Conservation (phyloP, 23 red algal species). For the Gracilaria gracilis region DNA sequence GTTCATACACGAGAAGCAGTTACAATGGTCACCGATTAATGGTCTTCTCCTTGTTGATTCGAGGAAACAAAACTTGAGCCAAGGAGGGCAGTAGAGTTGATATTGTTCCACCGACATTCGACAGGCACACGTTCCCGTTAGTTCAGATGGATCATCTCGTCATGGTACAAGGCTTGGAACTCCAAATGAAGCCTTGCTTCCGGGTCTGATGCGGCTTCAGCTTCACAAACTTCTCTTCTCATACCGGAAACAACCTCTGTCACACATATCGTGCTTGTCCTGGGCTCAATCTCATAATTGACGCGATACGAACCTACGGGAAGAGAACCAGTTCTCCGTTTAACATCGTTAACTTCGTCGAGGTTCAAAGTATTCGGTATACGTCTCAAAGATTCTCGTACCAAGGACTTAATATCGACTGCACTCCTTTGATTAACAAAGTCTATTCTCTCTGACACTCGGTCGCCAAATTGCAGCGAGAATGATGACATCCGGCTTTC, state of each 20-base stretch:
- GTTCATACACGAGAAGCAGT: too few relatives aligned
- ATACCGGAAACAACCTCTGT: constrained; percentile 62
- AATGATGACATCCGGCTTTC: background rate
- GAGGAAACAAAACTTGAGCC: too few relatives aligned
- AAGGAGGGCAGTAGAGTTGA: too few relatives aligned
- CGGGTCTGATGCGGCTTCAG: constrained; percentile 58
- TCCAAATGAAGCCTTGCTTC: constrained; percentile 56
- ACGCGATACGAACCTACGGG: constrained; percentile 71
- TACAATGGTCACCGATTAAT: too few relatives aligned
- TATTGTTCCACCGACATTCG: too few relatives aligned
- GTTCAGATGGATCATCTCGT: background rate
- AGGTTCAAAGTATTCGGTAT: constrained; percentile 4
- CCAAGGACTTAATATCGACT: constrained; percentile 45
- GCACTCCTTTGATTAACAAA: constrained; percentile 61
- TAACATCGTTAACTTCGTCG: background rate
- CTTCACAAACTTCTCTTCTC: constrained; percentile 58
- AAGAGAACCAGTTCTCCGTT: constrained; percentile 8
- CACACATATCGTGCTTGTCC: background rate
- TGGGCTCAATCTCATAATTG: background rate
- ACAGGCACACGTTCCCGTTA: background rate
- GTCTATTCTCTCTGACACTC: constrained; percentile 34
- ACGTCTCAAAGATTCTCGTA: constrained; percentile 44
- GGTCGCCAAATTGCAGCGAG: constrained; percentile 16
- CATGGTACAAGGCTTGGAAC: constrained; percentile 47
- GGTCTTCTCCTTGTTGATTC: too few relatives aligned